A percentile compares a stretch with the other conserved stretches of the same genome.
Evolutionary conservation across 768 basidiomycete genomes (phyloP).

Genomic region (Leccinum sublutescens): DNA sequence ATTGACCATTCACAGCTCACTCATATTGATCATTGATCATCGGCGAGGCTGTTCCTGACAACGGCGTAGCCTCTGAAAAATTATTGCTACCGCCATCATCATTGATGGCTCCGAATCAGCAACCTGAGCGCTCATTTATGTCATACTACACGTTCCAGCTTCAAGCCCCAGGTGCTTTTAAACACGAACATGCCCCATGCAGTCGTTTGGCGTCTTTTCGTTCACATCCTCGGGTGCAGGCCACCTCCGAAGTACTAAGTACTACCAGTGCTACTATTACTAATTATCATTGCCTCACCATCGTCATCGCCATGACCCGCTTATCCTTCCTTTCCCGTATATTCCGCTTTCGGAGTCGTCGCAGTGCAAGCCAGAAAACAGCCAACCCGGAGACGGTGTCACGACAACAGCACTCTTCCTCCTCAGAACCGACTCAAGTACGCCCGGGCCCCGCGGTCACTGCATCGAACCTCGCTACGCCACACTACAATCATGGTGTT

Average conservation of each 20-base stretch:
- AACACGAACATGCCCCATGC: background rate
- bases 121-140: background rate
- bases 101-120: background rate
- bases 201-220: background rate
- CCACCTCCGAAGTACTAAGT: background rate
- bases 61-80: background rate
- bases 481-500: background rate
- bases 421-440: background rate
- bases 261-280: background rate
- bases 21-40: background rate
- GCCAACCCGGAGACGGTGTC: background rate
- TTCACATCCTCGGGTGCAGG: constrained; percentile 14
- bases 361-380: background rate
- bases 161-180: background rate
- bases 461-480: background rate
- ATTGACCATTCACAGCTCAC: background rate
- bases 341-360: constrained; percentile 17
- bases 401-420: background rate
- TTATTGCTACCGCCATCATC: background rate
- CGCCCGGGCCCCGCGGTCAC: background rate
- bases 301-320: constrained; percentile 12
- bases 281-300: background rate
- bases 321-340: constrained; percentile 18
- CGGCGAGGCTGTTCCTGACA: background rate
- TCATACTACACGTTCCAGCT: background rate